These are phyloP conservation scores for Desmodesmus armatus DNA, from an alignment of 139 green algal species.

Conservation along the genomic window DNA sequence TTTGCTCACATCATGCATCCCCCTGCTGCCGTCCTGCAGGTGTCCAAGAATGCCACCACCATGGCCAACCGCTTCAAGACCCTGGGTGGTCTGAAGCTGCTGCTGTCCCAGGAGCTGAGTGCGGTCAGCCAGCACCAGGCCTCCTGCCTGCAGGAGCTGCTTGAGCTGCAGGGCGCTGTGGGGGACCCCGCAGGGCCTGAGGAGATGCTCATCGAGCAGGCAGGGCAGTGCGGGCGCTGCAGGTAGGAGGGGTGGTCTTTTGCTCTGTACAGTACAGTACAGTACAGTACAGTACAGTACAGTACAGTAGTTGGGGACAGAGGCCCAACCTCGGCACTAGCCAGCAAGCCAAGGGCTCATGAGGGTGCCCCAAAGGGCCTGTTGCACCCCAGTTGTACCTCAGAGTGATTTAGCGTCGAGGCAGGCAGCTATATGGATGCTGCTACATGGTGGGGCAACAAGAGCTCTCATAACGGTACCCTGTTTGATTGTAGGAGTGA, in stretches of 20 bases:
- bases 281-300: not conserved
- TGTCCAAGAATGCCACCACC: slow-evolving; percentile 24
- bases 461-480: too few relatives aligned
- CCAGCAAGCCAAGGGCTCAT: too few relatives aligned
- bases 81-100: slow-evolving; percentile 48
- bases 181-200: not conserved
- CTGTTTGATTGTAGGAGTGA: too few relatives aligned
- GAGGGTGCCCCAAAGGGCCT: too few relatives aligned
- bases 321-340: too few relatives aligned
- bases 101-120: slow-evolving; percentile 66
- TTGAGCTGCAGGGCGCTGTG: slow-evolving; percentile 12
- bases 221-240: slow-evolving; percentile 46
- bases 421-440: too few relatives aligned
- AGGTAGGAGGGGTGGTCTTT: too few relatives aligned
- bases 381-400: too few relatives aligned
- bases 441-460: too few relatives aligned
- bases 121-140: slow-evolving; percentile 43
- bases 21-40: not conserved
- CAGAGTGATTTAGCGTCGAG: too few relatives aligned
- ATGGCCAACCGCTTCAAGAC: slow-evolving; percentile 25
- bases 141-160: not conserved
- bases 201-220: slow-evolving; percentile 58
- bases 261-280: not conserved
- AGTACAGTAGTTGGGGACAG: too few relatives aligned
- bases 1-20: too few relatives aligned